Evolutionary conservation across 495 filamentous ascomycete genomes (phyloP).

Genomic region (Talaromyces borbonicus): DNA sequence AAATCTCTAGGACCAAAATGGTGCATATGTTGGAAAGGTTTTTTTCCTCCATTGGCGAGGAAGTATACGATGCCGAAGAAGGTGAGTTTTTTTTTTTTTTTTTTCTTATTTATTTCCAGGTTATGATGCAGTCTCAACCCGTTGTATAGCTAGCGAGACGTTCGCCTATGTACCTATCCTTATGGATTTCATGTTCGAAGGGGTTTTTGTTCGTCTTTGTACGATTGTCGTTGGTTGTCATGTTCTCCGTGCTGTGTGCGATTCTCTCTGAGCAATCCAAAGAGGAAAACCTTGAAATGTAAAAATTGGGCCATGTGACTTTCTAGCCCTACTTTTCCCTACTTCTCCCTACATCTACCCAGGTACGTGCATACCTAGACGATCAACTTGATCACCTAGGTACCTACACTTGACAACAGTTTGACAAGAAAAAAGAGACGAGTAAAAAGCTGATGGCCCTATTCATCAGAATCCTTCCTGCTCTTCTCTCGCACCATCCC

Average conservation of each 20-base stretch:
- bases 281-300: too few relatives aligned
- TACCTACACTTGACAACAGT: too few relatives aligned
- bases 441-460: not conserved
- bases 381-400: too few relatives aligned
- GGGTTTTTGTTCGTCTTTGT: too few relatives aligned
- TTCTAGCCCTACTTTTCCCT: not conserved
- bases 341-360: not conserved
- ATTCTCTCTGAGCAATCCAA: too few relatives aligned
- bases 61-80: constrained; percentile 54
- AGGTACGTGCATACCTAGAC: not conserved
- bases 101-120: not conserved
- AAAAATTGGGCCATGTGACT: not conserved
- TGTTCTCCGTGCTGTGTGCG: not conserved
- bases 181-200: too few relatives aligned
- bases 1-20: too few relatives aligned
- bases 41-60: constrained; percentile 16
- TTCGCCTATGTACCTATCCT: constrained; percentile 1
- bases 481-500: constrained; percentile 70
- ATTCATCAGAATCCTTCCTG: constrained; percentile 62
- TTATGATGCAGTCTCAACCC: too few relatives aligned
- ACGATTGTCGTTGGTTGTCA: too few relatives aligned
- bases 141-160: too few relatives aligned
- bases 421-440: too few relatives aligned
- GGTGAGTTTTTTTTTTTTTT: constrained; percentile 35
- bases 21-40: too few relatives aligned